Percentiles rank a stretch among this genome's conserved stretches.
Evolutionary conservation across 106 monocot species (phyloP).

Genomic region (Platanthera zijinensis): DNA sequence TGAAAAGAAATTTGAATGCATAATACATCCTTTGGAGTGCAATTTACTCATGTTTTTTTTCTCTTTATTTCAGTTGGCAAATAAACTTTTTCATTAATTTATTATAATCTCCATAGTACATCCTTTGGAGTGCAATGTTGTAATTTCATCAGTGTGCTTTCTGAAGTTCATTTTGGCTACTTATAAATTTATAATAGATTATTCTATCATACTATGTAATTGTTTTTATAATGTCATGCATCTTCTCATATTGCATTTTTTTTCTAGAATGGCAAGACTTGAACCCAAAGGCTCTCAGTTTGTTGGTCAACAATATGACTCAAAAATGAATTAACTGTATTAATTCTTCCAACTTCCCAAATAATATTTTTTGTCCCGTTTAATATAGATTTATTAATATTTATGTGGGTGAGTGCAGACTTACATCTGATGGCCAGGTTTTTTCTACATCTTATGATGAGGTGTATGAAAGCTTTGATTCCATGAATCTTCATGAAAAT

Average conservation of each 20-base stretch:
- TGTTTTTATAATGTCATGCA: neutral
- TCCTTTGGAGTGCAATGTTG: neutral
- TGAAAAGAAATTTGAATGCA: too few relatives aligned
- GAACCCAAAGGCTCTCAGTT: conserved; percentile 1
- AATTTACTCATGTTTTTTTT: neutral
- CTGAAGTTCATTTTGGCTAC: too few relatives aligned
- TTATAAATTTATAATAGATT: too few relatives aligned
- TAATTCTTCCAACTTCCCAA: neutral
- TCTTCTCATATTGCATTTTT: neutral
- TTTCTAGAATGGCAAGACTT: neutral
- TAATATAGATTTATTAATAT: neutral
- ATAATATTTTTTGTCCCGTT: neutral
- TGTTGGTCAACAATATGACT: conserved; percentile 1
- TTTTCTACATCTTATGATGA: conserved; percentile 60
- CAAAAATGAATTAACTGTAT: conserved; percentile 3
- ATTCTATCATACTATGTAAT: neutral
- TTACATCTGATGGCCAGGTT: conserved; percentile 23
- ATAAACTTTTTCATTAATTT: too few relatives aligned
- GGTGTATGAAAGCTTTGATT: conserved; percentile 58
- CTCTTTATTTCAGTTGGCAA: neutral
- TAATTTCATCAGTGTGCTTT: too few relatives aligned
- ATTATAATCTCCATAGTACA: neutral
- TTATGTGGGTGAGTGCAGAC: conserved; percentile 6
- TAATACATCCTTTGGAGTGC: too few relatives aligned
- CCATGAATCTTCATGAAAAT: conserved; percentile 63